Percentiles rank a stretch among this genome's conserved stretches.
These are phyloP conservation scores for Dioszegia aurantiaca DNA, from an alignment of 768 basidiomycete genomes.

Conservation along the genomic window DNA sequence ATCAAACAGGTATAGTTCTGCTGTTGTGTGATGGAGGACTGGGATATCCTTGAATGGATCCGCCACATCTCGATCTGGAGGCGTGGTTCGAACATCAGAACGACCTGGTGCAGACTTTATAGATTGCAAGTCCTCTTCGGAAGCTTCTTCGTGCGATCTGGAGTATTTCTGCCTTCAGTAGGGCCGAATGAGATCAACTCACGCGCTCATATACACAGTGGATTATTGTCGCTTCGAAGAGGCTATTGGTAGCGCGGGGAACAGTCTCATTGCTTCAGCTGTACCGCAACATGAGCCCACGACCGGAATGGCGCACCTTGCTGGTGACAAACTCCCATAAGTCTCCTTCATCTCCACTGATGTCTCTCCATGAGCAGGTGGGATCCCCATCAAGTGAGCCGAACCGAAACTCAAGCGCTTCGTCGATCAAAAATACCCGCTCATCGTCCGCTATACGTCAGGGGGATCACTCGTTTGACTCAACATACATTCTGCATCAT, in stretches of 20 bases:
- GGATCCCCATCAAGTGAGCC: conserved; percentile 68
- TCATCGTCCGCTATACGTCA: conserved; percentile 79
- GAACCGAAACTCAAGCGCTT: conserved; percentile 80
- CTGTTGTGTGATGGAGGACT: conserved; percentile 37
- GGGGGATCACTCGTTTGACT: neutral
- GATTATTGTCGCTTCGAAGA: conserved; percentile 92
- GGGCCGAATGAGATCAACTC: conserved; percentile 15
- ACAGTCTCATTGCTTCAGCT: conserved; percentile 53
- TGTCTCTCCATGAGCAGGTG: conserved; percentile 85
- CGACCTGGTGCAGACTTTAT: conserved; percentile 55
- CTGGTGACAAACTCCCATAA: conserved; percentile 80
- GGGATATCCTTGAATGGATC: conserved; percentile 50
- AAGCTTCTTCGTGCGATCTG: conserved; percentile 65
- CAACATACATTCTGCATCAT: conserved; percentile 63
- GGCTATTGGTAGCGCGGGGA: conserved; percentile 70
- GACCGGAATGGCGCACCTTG: conserved; percentile 38
- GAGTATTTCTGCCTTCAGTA: conserved; percentile 67
- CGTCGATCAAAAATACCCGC: conserved; percentile 82
- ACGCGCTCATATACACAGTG: conserved; percentile 84
- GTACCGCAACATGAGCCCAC: neutral
- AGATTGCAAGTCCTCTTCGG: conserved; percentile 68
- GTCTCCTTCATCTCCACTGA: conserved; percentile 82
- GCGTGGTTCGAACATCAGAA: conserved; percentile 5
- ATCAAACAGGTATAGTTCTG: conserved; percentile 55
- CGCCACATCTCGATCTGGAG: conserved; percentile 1